Base-by-base conservation (phyloP, 148 eudicot species). In the Silene latifolia region DNA sequence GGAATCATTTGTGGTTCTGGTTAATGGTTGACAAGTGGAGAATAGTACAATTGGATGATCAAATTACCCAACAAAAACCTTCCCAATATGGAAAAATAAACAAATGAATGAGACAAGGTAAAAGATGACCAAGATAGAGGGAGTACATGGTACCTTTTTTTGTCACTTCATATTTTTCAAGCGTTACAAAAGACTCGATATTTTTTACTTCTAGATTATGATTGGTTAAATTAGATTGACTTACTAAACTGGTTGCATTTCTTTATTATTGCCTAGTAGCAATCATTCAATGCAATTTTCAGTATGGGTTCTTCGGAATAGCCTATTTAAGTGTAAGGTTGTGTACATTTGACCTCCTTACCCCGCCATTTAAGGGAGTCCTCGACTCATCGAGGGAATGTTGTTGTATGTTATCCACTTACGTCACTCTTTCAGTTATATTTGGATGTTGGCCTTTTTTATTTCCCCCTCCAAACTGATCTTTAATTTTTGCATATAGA, bases 401-500 rank as follows among this genome's bases (percentile, higher is more conserved):
- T 39, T 39, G 44, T 39, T 39, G 44, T 51, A 51, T 51, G 4
- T 51, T 51, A 51, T 9, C 56, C 17, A 7, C 56, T 18, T 12
- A 3, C 19, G 29, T 60, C 64, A 60, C 14, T 21, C 27, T 60
- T 60, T 47, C 10, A 20, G 57, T 47, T 47, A 21, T 20, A 21
- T 44, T 56, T 53, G 21, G 19, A 60, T 57, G 46, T 25, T 72
- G 3, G 3, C 35, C 29, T 27, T 27, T 27, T 27, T 72, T 54
- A 27, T 48, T 64, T 47, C 11, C 5, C 10, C 10, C 11, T 51
- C 4, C 17, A 12, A 19, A 53, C 12, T 32, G 46, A 25, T 19
- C 14, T 74, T 80, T 44, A 17, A 29, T 57, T 14, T 1, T 53
- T 47, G 21, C 25, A 19, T 83, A 80, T 93, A 93, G 98, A 87